phyloP scores from a whole-genome alignment of 208 protist genomes.

The Zelonia costaricensis region DNA sequence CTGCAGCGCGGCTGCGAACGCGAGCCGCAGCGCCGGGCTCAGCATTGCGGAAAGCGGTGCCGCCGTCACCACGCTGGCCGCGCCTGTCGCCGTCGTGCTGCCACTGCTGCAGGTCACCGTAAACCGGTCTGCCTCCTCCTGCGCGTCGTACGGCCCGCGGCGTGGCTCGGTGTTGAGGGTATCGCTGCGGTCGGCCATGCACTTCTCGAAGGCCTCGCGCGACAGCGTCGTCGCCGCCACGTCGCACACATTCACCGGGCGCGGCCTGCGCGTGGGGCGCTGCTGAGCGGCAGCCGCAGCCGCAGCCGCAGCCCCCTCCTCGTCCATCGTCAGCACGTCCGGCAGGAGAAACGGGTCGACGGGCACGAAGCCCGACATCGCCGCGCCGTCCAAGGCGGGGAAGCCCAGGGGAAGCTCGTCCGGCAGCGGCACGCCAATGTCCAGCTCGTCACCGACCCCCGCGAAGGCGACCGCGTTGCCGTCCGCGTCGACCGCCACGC shows the following conservation, averaged over 20 bases:
- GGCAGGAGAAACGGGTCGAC: conserved; percentile 34
- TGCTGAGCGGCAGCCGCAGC: conserved; percentile 3
- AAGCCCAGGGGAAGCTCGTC: conserved; percentile 65
- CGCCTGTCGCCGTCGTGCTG: conserved; percentile 20
- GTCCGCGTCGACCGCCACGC: conserved; percentile 25
- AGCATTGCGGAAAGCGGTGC: conserved; percentile 33
- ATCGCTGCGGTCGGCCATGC: conserved; percentile 69
- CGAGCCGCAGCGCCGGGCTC: conserved; percentile 37
- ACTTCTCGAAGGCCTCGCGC: conserved; percentile 60
- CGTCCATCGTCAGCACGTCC: conserved; percentile 21
- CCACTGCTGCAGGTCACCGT: conserved; percentile 28
- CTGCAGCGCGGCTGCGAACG: conserved; percentile 42
- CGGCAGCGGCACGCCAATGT: conserved; percentile 80
- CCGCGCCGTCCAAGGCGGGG: conserved; percentile 10
- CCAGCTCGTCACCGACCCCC: conserved; percentile 58
- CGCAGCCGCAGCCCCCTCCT: conserved; percentile 3
- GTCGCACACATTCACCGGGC: conserved; percentile 62
- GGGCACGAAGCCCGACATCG: conserved; percentile 12
- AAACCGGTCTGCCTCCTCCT: conserved; percentile 65
- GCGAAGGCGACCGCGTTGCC: conserved; percentile 56
- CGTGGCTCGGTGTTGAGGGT: conserved; percentile 57
- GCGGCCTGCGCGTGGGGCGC: conserved; percentile 21
- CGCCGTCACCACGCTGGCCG: conserved; percentile 1
- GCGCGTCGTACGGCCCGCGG: conserved; percentile 57
- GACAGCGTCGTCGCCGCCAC: conserved; percentile 69